Base-by-base conservation (phyloP, 176 grass and related monocot genomes). In the Aegilops longissima region DNA sequence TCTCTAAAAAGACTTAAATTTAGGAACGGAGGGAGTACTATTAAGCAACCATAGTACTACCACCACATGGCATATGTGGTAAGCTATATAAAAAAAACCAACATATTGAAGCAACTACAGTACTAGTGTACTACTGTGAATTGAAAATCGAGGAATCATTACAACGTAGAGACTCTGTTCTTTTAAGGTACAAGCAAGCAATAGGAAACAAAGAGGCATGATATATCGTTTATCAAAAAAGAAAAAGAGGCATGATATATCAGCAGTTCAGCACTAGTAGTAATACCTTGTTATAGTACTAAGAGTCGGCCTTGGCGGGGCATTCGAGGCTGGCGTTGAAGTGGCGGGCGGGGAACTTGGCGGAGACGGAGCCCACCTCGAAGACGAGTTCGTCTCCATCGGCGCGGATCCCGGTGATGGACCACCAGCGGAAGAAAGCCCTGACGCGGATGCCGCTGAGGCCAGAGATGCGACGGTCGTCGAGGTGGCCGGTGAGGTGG, bases 371-470 rank as follows among this genome's bases (percentile, higher is more conserved):
- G 1, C 90, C 90, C 8, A 92, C 86, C 82, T 89, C 86, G 56
- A 92, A 92, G 80, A 92, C 86, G 79, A 92, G 90, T 14, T 89
- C 76, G 73, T 92, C 90, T 4, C 66, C 90, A 36, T 89, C 84
- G 73, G 90, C 83, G 83, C 87, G 86, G 76, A 92, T 92, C 52
- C 86, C 90, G 9, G 87, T 86, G 87, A 92, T 92, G 66, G 90
- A 83, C 86, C 86, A 92, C 90, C 87, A 92, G 69, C 90, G 78
- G 84, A 82, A 92, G 90, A 92, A 89, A 21, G 90, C 90, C 83
- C 59, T 78, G 83, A 92, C 90, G 65, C 83, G 34, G 90, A 92
- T 92, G 79, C 86, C 90, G 78, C 34, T 73, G 82, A 92, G 90
- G 4, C 90, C 86, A 5, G 83, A 86, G 73, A 92, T 92, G 25